Percentiles rank a stretch among this genome's conserved stretches.
phyloP scores from a whole-genome alignment of 495 filamentous ascomycete genomes.

The Tuber microsphaerosporum region DNA sequence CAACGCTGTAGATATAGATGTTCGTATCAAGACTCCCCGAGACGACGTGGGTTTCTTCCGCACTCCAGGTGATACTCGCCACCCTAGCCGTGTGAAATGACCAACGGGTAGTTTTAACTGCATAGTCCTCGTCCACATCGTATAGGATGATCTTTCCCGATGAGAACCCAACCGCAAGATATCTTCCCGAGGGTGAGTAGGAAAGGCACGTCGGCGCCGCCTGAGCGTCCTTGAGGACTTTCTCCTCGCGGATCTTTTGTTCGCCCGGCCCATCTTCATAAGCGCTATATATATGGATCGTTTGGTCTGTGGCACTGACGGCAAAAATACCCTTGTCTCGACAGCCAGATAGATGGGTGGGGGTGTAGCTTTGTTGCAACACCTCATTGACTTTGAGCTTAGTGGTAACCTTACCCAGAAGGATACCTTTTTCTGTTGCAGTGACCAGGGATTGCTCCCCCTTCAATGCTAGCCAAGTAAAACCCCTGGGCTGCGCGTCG shows the following conservation, averaged over 20 bases:
- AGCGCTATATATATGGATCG: conserved; percentile 63
- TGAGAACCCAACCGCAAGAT: conserved; percentile 75
- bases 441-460: conserved; percentile 49
- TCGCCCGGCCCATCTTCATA: conserved; percentile 41
- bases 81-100: conserved; percentile 84
- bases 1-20: conserved; percentile 78
- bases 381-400: conserved; percentile 51
- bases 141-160: conserved; percentile 79
- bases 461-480: conserved; percentile 42
- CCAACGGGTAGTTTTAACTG: conserved; percentile 69
- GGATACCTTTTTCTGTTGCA: conserved; percentile 57
- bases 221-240: conserved; percentile 50
- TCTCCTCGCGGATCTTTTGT: conserved; percentile 45
- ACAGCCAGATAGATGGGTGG: conserved; percentile 62
- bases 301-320: conserved; percentile 64
- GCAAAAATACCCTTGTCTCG: conserved; percentile 55
- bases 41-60: conserved; percentile 63
- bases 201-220: conserved; percentile 60
- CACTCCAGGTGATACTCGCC: conserved; percentile 75
- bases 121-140: conserved; percentile 50
- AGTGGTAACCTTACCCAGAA: conserved; percentile 51
- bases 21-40: conserved; percentile 85
- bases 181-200: conserved; percentile 66
- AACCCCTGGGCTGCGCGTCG: conserved; percentile 49
- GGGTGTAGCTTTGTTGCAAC: conserved; percentile 50